Conservation (phyloP, 164 flowering plant genomes). For the Nelumbo lutea region DNA sequence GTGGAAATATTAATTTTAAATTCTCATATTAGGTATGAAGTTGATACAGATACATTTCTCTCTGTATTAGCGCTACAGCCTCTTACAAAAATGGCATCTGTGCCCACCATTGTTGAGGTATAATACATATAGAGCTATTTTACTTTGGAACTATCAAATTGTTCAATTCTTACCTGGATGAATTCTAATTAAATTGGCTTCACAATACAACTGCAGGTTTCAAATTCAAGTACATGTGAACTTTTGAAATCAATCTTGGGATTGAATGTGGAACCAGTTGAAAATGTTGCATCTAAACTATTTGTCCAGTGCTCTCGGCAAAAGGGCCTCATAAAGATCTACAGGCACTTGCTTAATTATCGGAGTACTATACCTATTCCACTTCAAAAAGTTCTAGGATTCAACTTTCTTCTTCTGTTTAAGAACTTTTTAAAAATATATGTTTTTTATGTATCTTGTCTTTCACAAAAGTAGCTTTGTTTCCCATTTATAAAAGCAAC, state of each 20-base stretch:
- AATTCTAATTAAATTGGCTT: constrained; percentile 5
- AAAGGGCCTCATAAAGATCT: constrained; percentile 91
- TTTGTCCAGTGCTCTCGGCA: constrained; percentile 99
- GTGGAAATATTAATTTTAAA: constrained; percentile 2
- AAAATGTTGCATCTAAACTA: constrained; percentile 89
- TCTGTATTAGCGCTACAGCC: constrained; percentile 95
- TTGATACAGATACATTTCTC: constrained; percentile 93
- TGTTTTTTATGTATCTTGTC: too few relatives aligned
- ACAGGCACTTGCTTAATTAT: constrained; percentile 89
- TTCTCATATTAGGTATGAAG: constrained; percentile 63
- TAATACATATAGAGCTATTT: constrained; percentile 1
- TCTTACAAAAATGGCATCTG: constrained; percentile 56
- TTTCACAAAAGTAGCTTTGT: too few relatives aligned
- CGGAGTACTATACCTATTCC: constrained; percentile 48
- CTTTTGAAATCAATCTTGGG: constrained; percentile 88
- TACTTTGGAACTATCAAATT: neutral
- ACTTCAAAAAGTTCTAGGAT: neutral
- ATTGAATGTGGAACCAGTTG: constrained; percentile 83
- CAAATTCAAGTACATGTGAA: constrained; percentile 76
- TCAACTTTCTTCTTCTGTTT: constrained; percentile 7
- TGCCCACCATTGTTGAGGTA: constrained; percentile 97
- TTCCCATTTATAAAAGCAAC: too few relatives aligned
- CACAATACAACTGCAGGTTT: constrained; percentile 50
- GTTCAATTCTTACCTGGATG: neutral
- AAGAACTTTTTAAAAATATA: too few relatives aligned